phyloP scores from a whole-genome alignment of 148 eudicot species.

The Rhododendron ferrugineum region DNA sequence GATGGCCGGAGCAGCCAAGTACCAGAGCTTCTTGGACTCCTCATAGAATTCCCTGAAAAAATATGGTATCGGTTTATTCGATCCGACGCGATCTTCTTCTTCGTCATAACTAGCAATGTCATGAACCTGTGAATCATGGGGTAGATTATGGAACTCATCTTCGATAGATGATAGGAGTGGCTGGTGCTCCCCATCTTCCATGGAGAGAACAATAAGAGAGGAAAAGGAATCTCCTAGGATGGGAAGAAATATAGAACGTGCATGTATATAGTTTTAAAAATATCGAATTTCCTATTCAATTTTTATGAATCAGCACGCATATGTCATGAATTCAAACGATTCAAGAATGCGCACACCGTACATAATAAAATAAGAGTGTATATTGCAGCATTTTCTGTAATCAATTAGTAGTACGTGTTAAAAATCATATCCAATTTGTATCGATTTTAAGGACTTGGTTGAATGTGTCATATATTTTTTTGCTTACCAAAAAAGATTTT shows the following conservation, averaged over 20 bases:
- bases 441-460: no score
- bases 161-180: background rate
- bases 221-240: background rate
- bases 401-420: no score
- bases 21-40: conserved; percentile 23
- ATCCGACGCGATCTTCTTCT: background rate
- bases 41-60: conserved; percentile 9
- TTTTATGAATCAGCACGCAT: no score
- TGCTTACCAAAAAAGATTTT: no score
- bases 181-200: background rate
- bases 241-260: background rate
- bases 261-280: no score
- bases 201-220: background rate
- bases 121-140: background rate
- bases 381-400: no score
- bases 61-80: background rate
- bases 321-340: no score
- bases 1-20: conserved; percentile 19
- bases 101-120: background rate
- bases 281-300: no score
- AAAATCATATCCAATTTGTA: no score
- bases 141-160: background rate
- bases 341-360: no score
- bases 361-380: no score
- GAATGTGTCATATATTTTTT: no score